Conservation (phyloP, 129 eudicot genomes). For the Saposhnikovia divaricata region DNA sequence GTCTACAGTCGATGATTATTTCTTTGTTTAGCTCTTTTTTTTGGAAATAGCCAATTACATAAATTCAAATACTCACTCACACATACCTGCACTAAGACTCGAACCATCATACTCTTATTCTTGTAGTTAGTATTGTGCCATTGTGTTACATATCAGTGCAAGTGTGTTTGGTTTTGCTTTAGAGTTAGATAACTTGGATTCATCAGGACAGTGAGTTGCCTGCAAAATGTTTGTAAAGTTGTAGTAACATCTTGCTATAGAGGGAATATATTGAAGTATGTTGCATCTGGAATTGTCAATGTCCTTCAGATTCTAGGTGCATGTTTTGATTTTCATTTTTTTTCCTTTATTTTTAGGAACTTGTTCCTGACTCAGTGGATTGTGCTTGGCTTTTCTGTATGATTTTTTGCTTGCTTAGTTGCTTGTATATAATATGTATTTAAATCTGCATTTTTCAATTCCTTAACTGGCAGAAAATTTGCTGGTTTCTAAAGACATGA, state of each 20-base stretch:
- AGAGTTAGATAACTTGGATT: background rate
- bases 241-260: background rate
- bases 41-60: background rate
- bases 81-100: background rate
- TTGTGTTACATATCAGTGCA: background rate
- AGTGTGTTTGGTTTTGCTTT: background rate
- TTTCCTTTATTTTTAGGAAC: background rate
- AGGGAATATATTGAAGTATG: background rate
- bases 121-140: background rate
- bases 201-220: background rate
- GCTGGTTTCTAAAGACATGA: conserved; percentile 69
- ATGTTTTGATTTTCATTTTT: background rate
- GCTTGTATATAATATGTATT: background rate
- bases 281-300: background rate
- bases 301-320: background rate
- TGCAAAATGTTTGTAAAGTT: background rate
- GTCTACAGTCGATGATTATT: background rate
- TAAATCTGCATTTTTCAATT: background rate
- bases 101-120: background rate
- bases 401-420: background rate
- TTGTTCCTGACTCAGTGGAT: background rate
- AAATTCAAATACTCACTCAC: background rate
- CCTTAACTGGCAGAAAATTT: conserved; percentile 55
- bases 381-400: background rate
- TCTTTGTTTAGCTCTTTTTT: background rate